These are phyloP conservation scores for Coniosporium apollinis DNA, from an alignment of 495 filamentous ascomycete genomes.

Conservation along the genomic window DNA sequence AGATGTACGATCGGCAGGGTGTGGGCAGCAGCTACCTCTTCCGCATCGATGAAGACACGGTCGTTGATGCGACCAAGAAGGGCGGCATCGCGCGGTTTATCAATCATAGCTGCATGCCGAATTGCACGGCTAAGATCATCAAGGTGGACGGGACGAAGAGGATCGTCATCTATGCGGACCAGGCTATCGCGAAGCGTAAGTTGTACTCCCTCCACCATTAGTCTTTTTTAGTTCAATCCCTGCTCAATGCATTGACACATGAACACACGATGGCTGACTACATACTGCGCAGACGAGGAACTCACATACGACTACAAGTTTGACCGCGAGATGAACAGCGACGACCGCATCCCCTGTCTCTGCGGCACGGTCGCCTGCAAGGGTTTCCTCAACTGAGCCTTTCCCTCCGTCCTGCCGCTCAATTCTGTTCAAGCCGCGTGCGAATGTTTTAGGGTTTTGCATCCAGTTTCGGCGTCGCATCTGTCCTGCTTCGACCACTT, in stretches of 20 bases:
- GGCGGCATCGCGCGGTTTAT: constrained; percentile 97
- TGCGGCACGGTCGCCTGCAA: constrained; percentile 93
- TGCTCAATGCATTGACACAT: background rate
- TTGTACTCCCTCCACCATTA: no score
- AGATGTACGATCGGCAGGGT: constrained; percentile 81
- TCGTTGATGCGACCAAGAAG: constrained; percentile 96
- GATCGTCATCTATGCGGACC: constrained; percentile 94
- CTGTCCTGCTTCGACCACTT: no score
- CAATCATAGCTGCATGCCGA: constrained; percentile 95
- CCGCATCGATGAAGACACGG: constrained; percentile 91
- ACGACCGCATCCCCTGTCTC: constrained; percentile 91
- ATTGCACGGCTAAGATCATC: constrained; percentile 99
- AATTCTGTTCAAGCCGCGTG: no score
- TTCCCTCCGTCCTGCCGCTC: no score
- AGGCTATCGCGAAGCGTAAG: constrained; percentile 89
- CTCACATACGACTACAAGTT: constrained; percentile 99
- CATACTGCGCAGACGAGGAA: constrained; percentile 60
- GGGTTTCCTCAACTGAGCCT: constrained; percentile 93
- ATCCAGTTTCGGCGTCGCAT: no score
- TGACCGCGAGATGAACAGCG: constrained; percentile 85
- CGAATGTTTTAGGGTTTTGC: no score
- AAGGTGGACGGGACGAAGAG: constrained; percentile 97
- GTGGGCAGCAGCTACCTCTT: constrained; percentile 97
- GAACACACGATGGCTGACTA: constrained; percentile 3
- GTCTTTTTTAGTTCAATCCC: background rate